Percentiles rank a stretch among this genome's conserved stretches.
Evolutionary conservation across 2,329 filamentous ascomycete species (phyloP).

Genomic region (Penicillium sp.): DNA sequence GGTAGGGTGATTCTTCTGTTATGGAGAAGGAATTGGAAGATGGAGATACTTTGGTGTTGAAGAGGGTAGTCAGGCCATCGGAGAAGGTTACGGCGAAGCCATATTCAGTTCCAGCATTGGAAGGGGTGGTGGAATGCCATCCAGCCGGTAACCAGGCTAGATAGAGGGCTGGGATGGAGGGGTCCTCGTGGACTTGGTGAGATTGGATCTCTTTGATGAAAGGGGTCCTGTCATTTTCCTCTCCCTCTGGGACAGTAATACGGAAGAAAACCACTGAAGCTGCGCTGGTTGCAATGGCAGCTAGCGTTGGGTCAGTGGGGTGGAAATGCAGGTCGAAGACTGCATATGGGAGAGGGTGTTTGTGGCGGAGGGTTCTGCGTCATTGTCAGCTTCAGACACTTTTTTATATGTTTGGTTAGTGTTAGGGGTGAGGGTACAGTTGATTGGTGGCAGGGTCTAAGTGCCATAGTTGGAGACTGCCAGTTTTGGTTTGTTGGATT

Average conservation of each 20-base stretch:
- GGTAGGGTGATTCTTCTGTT: too few relatives aligned
- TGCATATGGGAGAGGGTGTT: constrained; percentile 51
- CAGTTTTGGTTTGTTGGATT: constrained; percentile 56
- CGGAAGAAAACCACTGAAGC: constrained; percentile 37
- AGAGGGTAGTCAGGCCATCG: constrained; percentile 53
- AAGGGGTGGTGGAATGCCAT: too few relatives aligned
- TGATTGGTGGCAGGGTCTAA: constrained; percentile 34
- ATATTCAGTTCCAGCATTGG: constrained; percentile 29
- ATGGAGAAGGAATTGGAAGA: too few relatives aligned
- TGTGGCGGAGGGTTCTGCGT: too few relatives aligned
- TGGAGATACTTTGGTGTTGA: constrained; percentile 29
- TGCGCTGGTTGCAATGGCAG: constrained; percentile 72
- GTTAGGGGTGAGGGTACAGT: too few relatives aligned
- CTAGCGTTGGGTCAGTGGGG: constrained; percentile 46
- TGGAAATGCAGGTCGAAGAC: constrained; percentile 81
- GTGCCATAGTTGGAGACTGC: constrained; percentile 61
- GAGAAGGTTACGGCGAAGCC: constrained; percentile 64
- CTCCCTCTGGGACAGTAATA: too few relatives aligned
- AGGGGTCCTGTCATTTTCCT: too few relatives aligned
- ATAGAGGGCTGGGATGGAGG: constrained; percentile 57
- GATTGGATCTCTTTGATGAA: too few relatives aligned
- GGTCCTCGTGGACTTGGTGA: constrained; percentile 44
- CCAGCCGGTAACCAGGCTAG: constrained; percentile 69
- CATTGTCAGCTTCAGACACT: too few relatives aligned
- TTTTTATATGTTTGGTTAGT: too few relatives aligned